A percentile compares a stretch with the other conserved stretches of the same genome.
Evolutionary conservation across 371 early-diverging fungal species (phyloP).

Genomic region (Nematocida parisii): DNA sequence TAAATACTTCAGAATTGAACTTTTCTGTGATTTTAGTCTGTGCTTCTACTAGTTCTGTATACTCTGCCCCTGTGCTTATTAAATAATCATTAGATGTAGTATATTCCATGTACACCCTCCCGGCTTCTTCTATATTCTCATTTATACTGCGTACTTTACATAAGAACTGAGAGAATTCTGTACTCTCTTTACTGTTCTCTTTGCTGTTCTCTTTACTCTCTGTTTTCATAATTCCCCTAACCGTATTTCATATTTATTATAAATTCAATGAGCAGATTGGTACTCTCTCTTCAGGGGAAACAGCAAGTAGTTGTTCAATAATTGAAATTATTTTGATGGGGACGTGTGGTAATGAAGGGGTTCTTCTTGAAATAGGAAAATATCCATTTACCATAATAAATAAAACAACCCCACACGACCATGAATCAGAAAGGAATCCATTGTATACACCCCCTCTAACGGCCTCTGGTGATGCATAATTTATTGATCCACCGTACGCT

Average conservation of each 20-base stretch:
- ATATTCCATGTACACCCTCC: not conserved
- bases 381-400: constrained; percentile 72
- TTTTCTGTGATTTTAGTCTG: not conserved
- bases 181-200: not conserved
- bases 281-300: constrained; percentile 42
- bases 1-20: not conserved
- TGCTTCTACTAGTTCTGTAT: not conserved
- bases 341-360: not conserved
- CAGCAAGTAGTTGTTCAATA: constrained; percentile 11
- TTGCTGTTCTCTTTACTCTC: not conserved
- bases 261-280: constrained; percentile 22
- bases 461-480: constrained; percentile 75
- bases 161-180: constrained; percentile 20
- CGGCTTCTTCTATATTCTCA: constrained; percentile 23
- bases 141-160: constrained; percentile 13
- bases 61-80: not conserved
- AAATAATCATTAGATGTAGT: not conserved
- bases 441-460: constrained; percentile 72
- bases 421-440: constrained; percentile 72
- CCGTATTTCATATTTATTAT: not conserved
- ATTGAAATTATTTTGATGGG: constrained; percentile 6
- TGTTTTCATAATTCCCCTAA: constrained; percentile 5
- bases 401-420: constrained; percentile 73
- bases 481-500: constrained; percentile 71
- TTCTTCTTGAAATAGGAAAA: constrained; percentile 69